Evolutionary conservation across 768 basidiomycete species (phyloP).

Genomic region (Amanita polypyramis): DNA sequence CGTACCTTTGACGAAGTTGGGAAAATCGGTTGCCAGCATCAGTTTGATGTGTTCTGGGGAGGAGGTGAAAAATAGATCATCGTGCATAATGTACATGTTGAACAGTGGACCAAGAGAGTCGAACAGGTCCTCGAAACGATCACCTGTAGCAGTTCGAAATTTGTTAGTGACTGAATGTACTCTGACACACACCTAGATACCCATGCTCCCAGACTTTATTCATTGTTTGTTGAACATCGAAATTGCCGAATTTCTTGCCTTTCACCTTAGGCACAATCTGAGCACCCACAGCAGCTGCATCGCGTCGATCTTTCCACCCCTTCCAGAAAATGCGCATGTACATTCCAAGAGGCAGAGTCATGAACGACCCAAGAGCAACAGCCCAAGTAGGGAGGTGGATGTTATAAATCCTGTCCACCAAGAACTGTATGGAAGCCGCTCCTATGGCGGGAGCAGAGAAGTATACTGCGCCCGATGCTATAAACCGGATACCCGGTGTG

Average conservation of each 20-base stretch:
- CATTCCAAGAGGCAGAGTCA: conserved; percentile 24
- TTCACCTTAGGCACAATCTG: conserved; percentile 26
- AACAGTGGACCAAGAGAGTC: conserved; percentile 29
- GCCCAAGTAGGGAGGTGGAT: conserved; percentile 28
- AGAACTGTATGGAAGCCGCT: conserved; percentile 11
- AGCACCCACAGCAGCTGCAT: conserved; percentile 36
- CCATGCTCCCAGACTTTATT: conserved; percentile 29
- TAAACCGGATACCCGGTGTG: background rate
- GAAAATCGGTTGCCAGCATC: conserved; percentile 47
- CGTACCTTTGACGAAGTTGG: conserved; percentile 48
- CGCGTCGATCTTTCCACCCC: conserved; percentile 20
- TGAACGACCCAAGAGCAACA: conserved; percentile 18
- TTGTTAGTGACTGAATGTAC: background rate
- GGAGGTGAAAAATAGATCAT: conserved; percentile 34
- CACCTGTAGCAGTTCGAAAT: conserved; percentile 21
- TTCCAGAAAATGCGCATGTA: conserved; percentile 20
- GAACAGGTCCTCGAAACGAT: conserved; percentile 26
- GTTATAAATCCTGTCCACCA: conserved; percentile 11
- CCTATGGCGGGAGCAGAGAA: conserved; percentile 8
- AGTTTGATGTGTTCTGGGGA: conserved; percentile 47
- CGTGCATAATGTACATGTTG: conserved; percentile 35
- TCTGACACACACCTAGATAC: conserved; percentile 33
- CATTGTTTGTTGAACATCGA: conserved; percentile 29
- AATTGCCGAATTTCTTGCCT: conserved; percentile 33
- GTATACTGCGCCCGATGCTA: background rate